Conservation (phyloP, 2,329 filamentous ascomycete genomes). For the Sporothrix brasiliensis region DNA sequence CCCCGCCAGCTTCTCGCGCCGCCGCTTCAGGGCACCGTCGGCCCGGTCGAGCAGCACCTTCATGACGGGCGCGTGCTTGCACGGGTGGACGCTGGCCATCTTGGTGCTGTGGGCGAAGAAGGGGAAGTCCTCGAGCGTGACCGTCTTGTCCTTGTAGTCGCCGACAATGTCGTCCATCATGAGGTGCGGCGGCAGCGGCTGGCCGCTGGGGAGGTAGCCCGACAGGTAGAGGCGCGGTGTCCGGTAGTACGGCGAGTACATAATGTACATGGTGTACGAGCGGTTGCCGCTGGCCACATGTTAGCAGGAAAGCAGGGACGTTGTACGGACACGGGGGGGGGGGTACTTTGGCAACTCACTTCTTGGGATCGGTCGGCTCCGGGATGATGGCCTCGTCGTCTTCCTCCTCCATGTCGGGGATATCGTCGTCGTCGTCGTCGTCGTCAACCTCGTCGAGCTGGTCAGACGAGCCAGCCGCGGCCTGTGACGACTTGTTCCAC, state of each 20-base stretch:
- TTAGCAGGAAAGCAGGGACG: not conserved
- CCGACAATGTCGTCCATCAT: constrained; percentile 49
- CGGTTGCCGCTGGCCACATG: constrained; percentile 67
- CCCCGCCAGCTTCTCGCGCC: constrained; percentile 80
- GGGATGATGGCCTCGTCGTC: constrained; percentile 96
- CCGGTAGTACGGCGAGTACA: constrained; percentile 94
- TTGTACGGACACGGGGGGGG: too few species aligned
- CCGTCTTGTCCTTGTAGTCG: constrained; percentile 70
- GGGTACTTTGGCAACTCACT: constrained; percentile 41
- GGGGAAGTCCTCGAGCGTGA: constrained; percentile 95
- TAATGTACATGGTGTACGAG: constrained; percentile 98
- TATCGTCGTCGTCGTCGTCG: constrained; percentile 75
- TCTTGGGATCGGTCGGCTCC: constrained; percentile 60
- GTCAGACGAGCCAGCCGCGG: constrained; percentile 74
- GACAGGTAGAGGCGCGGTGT: constrained; percentile 94
- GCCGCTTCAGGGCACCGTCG: constrained; percentile 86
- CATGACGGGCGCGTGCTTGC: constrained; percentile 97
- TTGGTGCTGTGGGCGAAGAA: constrained; percentile 91
- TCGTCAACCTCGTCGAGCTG: constrained; percentile 73
- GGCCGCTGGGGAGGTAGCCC: constrained; percentile 77
- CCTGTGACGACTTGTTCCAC: constrained; percentile 5
- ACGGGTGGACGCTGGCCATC: constrained; percentile 96
- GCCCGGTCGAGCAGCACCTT: constrained; percentile 94
- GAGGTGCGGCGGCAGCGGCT: constrained; percentile 48
- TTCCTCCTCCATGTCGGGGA: constrained; percentile 98